phyloP scores from a whole-genome alignment of 2,329 filamentous ascomycete species.

The Penicillium glabrum region DNA sequence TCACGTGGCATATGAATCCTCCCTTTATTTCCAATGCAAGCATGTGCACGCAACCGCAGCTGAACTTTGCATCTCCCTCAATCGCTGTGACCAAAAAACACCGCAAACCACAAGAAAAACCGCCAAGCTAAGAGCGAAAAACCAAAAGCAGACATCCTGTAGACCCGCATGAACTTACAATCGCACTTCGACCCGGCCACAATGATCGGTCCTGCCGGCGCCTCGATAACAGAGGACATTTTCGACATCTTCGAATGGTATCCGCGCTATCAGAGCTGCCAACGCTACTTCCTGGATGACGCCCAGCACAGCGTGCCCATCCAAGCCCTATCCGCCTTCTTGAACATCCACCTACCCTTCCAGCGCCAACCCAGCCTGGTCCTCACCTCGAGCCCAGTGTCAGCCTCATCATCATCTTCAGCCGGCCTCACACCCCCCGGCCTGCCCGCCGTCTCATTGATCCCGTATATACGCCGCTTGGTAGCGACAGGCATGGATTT shows the following conservation, averaged over 20 bases:
- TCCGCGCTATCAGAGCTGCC: conserved; percentile 83
- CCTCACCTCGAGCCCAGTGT: conserved; percentile 37
- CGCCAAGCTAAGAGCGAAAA: conserved; percentile 7
- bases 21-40: too few species aligned
- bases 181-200: conserved; percentile 37
- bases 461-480: conserved; percentile 86
- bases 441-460: conserved; percentile 61
- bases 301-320: conserved; percentile 81
- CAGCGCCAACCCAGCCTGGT: conserved; percentile 62
- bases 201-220: conserved; percentile 38
- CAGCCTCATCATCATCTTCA: conserved; percentile 36
- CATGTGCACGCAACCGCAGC: too few species aligned
- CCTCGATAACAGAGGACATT: conserved; percentile 44
- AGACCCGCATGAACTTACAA: conserved; percentile 31
- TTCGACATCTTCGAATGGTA: conserved; percentile 85
- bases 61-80: too few species aligned
- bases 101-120: too few species aligned
- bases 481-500: conserved; percentile 90
- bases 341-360: conserved; percentile 89
- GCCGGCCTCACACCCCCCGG: conserved; percentile 39
- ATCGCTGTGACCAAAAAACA: too few species aligned
- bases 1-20: too few species aligned
- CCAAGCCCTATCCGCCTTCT: conserved; percentile 82
- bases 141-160: conserved; percentile 15
- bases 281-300: conserved; percentile 86